A percentile compares a stretch with the other conserved stretches of the same genome.
Conservation (phyloP, 2,329 filamentous ascomycete genomes). For the Epichloe uncinata region DNA sequence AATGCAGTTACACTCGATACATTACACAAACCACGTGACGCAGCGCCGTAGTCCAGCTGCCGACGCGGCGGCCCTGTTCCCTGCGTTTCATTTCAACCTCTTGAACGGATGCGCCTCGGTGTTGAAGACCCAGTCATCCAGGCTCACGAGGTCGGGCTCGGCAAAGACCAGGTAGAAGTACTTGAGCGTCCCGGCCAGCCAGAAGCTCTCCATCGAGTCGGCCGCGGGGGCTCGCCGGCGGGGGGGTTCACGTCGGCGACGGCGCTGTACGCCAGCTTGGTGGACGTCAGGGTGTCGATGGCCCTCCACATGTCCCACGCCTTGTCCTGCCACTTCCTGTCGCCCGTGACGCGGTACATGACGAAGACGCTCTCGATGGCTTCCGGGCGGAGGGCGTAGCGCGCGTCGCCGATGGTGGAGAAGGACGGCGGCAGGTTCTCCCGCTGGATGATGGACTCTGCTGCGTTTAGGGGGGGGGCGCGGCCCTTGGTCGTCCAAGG, state of each 20-base stretch:
- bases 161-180: conserved; percentile 63
- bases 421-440: conserved; percentile 42
- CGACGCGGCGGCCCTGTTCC: background rate
- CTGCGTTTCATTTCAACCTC: conserved; percentile 7
- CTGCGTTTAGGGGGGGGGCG: conserved; percentile 10
- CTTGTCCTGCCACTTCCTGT: conserved; percentile 27
- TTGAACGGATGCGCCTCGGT: conserved; percentile 37
- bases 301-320: conserved; percentile 42
- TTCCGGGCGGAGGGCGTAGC: conserved; percentile 39
- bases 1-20: no score
- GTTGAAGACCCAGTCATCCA: conserved; percentile 56
- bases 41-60: background rate
- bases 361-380: conserved; percentile 42
- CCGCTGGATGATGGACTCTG: conserved; percentile 14
- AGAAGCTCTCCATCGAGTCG: conserved; percentile 57
- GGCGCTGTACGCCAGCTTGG: conserved; percentile 34
- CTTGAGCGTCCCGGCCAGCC: conserved; percentile 61
- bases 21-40: no score
- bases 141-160: conserved; percentile 45
- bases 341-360: conserved; percentile 38
- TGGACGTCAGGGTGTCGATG: conserved; percentile 32
- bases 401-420: conserved; percentile 37
- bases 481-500: background rate
- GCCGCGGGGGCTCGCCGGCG: conserved; percentile 16
- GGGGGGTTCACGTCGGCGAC: conserved; percentile 25